Conservation (phyloP, 305 asterid genomes). For the Fraxinus greggii region DNA sequence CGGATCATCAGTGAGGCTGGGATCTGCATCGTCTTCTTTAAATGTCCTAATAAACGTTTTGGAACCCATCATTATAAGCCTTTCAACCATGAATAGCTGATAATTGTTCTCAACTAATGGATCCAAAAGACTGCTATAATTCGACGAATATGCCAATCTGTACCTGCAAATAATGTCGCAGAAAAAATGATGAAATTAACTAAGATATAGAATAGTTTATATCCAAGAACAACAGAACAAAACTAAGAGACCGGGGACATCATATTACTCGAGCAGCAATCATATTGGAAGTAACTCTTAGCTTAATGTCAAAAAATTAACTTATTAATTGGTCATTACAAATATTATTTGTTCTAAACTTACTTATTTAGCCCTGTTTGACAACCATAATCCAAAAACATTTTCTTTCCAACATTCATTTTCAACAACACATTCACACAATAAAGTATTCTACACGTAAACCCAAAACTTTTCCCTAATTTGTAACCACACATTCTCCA, state of each 20-base stretch:
- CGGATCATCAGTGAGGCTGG: slow-evolving; percentile 83
- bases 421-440: too few species aligned
- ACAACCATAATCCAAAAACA: too few species aligned
- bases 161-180: slow-evolving; percentile 50
- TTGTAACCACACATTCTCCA: too few species aligned
- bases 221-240: not conserved
- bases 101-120: slow-evolving; percentile 75
- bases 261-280: not conserved
- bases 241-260: not conserved
- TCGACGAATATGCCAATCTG: slow-evolving; percentile 77
- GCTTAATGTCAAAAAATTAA: not conserved
- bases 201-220: not conserved
- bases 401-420: too few species aligned
- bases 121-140: slow-evolving; percentile 68
- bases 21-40: slow-evolving; percentile 65
- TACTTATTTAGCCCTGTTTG: too few species aligned
- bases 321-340: not conserved
- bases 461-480: not conserved
- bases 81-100: slow-evolving; percentile 81
- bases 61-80: slow-evolving; percentile 79
- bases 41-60: slow-evolving; percentile 61
- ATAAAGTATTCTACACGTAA: not conserved
- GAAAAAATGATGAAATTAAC: not conserved
- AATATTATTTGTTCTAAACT: not conserved
- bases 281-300: not conserved